phyloP scores from a whole-genome alignment of 23 red algal species.

The Gracilaria gracilis region DNA sequence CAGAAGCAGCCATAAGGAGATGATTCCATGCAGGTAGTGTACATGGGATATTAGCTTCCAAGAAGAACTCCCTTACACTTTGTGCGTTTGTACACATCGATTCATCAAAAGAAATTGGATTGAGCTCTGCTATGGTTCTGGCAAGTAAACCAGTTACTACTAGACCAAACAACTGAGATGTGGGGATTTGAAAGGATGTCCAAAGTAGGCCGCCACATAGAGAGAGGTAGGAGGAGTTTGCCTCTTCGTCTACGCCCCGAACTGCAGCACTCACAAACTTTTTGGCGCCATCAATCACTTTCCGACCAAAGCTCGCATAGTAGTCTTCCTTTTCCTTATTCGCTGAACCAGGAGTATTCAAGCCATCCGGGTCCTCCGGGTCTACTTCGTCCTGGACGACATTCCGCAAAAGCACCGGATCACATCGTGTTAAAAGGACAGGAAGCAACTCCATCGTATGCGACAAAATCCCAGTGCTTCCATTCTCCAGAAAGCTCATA shows the following conservation, averaged over 20 bases:
- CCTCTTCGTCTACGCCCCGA: background rate
- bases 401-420: background rate
- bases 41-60: background rate
- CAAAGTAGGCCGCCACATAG: background rate
- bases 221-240: background rate
- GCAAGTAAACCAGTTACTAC: slow-evolving; percentile 3
- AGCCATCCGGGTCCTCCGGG: background rate
- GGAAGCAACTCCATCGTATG: background rate
- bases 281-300: background rate
- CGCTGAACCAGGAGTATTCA: background rate
- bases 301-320: background rate
- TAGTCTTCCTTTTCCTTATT: background rate
- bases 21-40: slow-evolving; percentile 8
- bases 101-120: background rate
- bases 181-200: background rate
- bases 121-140: background rate
- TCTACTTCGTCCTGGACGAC: background rate
- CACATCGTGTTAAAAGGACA: background rate
- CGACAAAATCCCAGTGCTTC: background rate
- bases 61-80: background rate
- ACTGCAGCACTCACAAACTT: background rate
- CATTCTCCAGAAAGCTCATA: background rate
- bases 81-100: background rate
- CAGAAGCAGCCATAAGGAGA: background rate
- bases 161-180: background rate